Evolutionary conservation across 2,329 filamentous ascomycete genomes (phyloP).

Genomic region (Pseudonectria foliicola): DNA sequence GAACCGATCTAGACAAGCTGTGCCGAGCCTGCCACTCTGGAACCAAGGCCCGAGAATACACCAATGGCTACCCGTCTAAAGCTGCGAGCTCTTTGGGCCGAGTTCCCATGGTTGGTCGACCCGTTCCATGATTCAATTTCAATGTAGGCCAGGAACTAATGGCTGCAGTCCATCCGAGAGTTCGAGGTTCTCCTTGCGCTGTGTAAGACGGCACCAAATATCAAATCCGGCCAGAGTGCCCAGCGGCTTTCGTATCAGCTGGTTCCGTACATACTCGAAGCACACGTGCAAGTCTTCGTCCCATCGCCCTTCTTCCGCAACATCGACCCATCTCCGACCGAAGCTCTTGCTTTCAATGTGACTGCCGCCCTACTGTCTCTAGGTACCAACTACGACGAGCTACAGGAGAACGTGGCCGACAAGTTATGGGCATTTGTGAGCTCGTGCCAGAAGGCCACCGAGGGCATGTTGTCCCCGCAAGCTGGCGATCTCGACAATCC

Average conservation of each 20-base stretch:
- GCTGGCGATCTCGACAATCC: conserved; percentile 50
- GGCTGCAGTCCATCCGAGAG: conserved; percentile 69
- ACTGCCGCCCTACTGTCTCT: conserved; percentile 75
- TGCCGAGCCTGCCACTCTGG: conserved; percentile 50
- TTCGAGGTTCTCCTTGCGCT: conserved; percentile 86
- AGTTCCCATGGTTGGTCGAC: conserved; percentile 51
- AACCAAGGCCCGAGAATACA: conserved; percentile 34
- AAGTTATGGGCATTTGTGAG: conserved; percentile 67
- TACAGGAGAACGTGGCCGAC: conserved; percentile 59
- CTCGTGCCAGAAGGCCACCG: conserved; percentile 58
- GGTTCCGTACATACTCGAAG: conserved; percentile 77
- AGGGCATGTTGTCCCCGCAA: conserved; percentile 45
- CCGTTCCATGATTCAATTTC: background rate
- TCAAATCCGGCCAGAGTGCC: conserved; percentile 65
- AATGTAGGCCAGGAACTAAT: conserved; percentile 10
- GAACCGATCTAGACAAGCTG: conserved; percentile 56
- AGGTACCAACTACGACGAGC: conserved; percentile 61
- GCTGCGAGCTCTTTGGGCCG: conserved; percentile 38
- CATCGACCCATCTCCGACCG: conserved; percentile 83
- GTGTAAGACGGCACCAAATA: conserved; percentile 77
- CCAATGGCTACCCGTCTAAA: conserved; percentile 42
- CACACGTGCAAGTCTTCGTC: conserved; percentile 69
- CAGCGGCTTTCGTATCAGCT: conserved; percentile 73
- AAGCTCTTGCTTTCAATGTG: conserved; percentile 71
- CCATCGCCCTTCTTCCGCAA: conserved; percentile 76